phyloP scores from a whole-genome alignment of 257 asterid genomes.

The Lavandula angustifolia region DNA sequence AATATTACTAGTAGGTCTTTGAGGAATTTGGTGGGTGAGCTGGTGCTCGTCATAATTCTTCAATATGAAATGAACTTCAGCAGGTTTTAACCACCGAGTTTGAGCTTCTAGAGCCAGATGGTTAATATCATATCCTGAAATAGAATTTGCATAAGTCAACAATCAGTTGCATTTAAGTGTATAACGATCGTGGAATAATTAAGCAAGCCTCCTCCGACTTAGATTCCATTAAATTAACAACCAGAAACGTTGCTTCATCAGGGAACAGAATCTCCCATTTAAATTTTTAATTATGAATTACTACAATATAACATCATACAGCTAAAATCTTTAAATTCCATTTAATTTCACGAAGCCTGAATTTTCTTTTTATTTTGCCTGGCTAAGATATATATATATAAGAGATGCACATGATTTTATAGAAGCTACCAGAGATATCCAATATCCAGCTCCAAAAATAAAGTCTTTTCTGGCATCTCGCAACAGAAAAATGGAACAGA shows the following conservation, averaged over 20 bases:
- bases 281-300: not conserved
- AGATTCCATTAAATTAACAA: constrained; percentile 8
- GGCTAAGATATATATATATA: not conserved
- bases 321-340: too few species aligned
- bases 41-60: constrained; percentile 64
- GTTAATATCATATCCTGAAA: constrained; percentile 57
- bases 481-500: too few species aligned
- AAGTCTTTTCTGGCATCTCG: not conserved
- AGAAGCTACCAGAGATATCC: not conserved
- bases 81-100: constrained; percentile 83
- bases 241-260: not conserved
- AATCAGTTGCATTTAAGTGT: constrained; percentile 2
- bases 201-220: not conserved
- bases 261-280: too few species aligned
- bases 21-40: constrained; percentile 66
- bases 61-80: constrained; percentile 68
- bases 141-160: not conserved
- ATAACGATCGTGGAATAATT: constrained; percentile 5
- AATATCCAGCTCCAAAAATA: not conserved
- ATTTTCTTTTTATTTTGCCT: too few species aligned
- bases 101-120: constrained; percentile 75
- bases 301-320: not conserved
- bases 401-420: not conserved
- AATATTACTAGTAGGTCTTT: constrained; percentile 61
- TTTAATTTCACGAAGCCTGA: too few species aligned